Conservation (phyloP, 805 yeast genomes). For the Lipomyces sp. region DNA sequence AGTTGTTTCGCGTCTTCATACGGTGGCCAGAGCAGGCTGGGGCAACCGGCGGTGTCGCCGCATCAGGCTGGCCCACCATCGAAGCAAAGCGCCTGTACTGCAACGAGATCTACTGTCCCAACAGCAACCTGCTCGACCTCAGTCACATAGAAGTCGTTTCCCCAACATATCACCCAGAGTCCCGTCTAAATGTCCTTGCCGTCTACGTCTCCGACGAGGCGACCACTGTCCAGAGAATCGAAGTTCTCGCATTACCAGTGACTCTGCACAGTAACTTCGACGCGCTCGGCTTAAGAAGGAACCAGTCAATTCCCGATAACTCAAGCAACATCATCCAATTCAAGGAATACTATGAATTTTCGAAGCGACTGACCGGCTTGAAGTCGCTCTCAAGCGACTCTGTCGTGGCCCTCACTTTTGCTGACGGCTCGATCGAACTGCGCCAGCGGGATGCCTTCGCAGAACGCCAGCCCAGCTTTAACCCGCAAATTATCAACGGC, state of each 20-base stretch:
- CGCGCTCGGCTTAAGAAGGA: conserved; percentile 18
- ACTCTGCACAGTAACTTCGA: conserved; percentile 24
- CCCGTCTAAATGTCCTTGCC: conserved; percentile 16
- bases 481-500: conserved; percentile 25
- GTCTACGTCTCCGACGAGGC: conserved; percentile 12
- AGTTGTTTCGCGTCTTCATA: conserved; percentile 34
- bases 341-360: conserved; percentile 3
- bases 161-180: conserved; percentile 27
- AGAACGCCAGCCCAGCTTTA: conserved; percentile 3
- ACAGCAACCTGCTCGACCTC: conserved; percentile 5
- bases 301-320: conserved; percentile 14
- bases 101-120: conserved; percentile 16
- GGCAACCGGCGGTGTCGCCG: neutral
- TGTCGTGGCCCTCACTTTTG: conserved; percentile 11
- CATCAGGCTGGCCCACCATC: conserved; percentile 9
- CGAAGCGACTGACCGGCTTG: conserved; percentile 8
- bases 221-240: conserved; percentile 14
- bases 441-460: conserved; percentile 13
- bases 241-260: conserved; percentile 20
- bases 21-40: conserved; percentile 30
- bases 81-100: conserved; percentile 10
- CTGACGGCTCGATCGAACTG: conserved; percentile 24
- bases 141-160: conserved; percentile 26
- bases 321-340: conserved; percentile 16
- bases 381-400: conserved; percentile 11